Evolutionary conservation across 2,329 filamentous ascomycete species (phyloP).

Genomic region (Ophiosphaerella narmari): DNA sequence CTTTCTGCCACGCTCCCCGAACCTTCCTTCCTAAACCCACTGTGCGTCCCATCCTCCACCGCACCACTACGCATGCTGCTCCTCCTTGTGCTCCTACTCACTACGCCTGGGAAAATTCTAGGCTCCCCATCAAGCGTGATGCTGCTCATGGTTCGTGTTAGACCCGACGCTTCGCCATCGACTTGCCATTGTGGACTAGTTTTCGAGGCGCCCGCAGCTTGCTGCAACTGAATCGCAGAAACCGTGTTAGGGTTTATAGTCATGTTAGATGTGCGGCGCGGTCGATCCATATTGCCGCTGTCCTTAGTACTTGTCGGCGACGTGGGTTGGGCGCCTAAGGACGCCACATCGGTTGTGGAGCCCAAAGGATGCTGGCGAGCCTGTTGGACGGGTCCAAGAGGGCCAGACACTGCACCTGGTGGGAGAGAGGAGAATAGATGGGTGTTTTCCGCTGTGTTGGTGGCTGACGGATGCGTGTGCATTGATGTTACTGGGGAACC

Average conservation of each 20-base stretch:
- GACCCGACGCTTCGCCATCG: slow-evolving; percentile 20
- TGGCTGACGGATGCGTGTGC: slow-evolving; percentile 47
- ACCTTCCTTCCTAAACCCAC: slow-evolving; percentile 8
- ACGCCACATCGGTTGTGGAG: slow-evolving; percentile 22
- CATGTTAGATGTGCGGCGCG: slow-evolving; percentile 36
- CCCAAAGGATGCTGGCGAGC: slow-evolving; percentile 40
- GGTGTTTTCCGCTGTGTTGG: slow-evolving; percentile 41
- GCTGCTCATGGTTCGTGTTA: slow-evolving; percentile 31
- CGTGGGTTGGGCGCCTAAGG: slow-evolving; percentile 24
- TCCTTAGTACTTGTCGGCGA: slow-evolving; percentile 30
- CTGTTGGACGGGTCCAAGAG: slow-evolving; percentile 39
- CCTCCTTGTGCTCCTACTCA: slow-evolving; percentile 53
- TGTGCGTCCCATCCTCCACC: slow-evolving; percentile 21
- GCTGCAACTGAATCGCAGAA: slow-evolving; percentile 12
- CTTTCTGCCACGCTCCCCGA: slow-evolving; percentile 9
- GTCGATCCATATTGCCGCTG: slow-evolving; percentile 25
- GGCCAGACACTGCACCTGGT: slow-evolving; percentile 35
- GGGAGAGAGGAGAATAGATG: slow-evolving; percentile 35
- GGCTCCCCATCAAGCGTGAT: slow-evolving; percentile 61
- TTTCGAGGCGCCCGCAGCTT: slow-evolving; percentile 18
- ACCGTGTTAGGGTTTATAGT: slow-evolving; percentile 28
- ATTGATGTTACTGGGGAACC: slow-evolving; percentile 49
- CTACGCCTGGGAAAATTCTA: slow-evolving; percentile 72
- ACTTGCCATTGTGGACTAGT: slow-evolving; percentile 7
- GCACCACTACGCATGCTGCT: slow-evolving; percentile 33